Percentiles rank a stretch among this genome's conserved stretches.
phyloP scores from a whole-genome alignment of 1,284 basidiomycete species.

The Rhizoctonia solani region DNA sequence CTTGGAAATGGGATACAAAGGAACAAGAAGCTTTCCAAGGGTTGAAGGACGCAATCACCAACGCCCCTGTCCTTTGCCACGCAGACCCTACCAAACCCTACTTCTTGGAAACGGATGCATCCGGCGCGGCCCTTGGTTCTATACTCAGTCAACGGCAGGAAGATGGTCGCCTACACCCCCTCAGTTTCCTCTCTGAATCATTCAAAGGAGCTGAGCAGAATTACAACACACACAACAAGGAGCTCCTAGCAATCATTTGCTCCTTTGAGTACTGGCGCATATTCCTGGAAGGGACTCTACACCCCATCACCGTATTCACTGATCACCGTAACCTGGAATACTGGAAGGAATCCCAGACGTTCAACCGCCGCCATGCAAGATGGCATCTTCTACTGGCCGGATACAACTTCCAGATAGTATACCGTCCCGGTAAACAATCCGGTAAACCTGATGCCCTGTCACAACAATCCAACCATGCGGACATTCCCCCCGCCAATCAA shows the following conservation, averaged over 20 bases:
- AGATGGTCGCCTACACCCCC: conserved; percentile 36
- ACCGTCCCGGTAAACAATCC: not conserved
- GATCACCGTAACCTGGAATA: conserved; percentile 38
- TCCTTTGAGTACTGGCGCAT: conserved; percentile 25
- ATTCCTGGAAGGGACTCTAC: conserved; percentile 34
- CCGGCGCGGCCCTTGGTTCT: conserved; percentile 19
- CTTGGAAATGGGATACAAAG: conserved; percentile 17
- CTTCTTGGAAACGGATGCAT: conserved; percentile 26
- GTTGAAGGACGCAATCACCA: conserved; percentile 38
- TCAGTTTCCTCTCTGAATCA: not conserved
- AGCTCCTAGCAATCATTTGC: conserved; percentile 41
- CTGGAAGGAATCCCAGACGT: conserved; percentile 38
- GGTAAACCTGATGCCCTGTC: conserved; percentile 39
- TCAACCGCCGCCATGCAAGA: not conserved
- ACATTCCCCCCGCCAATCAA: not conserved
- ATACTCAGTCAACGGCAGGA: conserved; percentile 37
- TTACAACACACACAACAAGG: conserved; percentile 47
- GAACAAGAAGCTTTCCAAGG: conserved; percentile 40
- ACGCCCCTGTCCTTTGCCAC: conserved; percentile 16
- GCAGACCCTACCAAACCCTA: conserved; percentile 7
- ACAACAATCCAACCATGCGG: not conserved
- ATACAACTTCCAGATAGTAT: conserved; percentile 8
- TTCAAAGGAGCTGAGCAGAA: conserved; percentile 43
- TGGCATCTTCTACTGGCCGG: not conserved
- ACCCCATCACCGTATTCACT: conserved; percentile 10